Conservation (phyloP, 2,329 filamentous ascomycete species). For the Byssochlamys sp. region DNA sequence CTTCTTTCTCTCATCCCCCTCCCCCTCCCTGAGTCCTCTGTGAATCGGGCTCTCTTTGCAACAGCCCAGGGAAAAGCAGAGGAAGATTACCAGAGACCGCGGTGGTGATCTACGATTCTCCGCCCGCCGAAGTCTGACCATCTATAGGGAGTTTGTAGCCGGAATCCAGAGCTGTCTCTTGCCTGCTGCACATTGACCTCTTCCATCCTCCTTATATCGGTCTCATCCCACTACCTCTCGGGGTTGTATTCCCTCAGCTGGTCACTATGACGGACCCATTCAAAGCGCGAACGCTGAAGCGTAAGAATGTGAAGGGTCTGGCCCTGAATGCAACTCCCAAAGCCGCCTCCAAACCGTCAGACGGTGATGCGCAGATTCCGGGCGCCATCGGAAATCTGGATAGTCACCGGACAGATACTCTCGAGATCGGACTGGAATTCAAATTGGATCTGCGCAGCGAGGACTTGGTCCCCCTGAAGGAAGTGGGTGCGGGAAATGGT, state of each 20-base stretch:
- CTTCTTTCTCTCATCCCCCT: neutral
- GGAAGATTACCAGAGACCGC: neutral
- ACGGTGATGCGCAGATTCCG: slow-evolving; percentile 56
- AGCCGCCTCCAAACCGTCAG: slow-evolving; percentile 56
- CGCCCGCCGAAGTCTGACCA: neutral
- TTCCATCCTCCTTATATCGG: neutral
- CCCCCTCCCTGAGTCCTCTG: neutral
- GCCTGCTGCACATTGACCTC: neutral
- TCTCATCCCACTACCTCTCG: slow-evolving; percentile 13
- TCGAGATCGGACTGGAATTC: slow-evolving; percentile 97
- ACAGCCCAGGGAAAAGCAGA: neutral
- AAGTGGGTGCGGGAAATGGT: slow-evolving; percentile 90
- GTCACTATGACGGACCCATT: slow-evolving; percentile 50
- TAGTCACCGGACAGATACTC: slow-evolving; percentile 55
- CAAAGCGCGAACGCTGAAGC: slow-evolving; percentile 75
- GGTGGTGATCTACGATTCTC: neutral
- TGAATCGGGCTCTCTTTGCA: neutral
- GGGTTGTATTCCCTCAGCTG: slow-evolving; percentile 3
- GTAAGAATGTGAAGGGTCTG: slow-evolving; percentile 96
- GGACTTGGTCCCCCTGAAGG: slow-evolving; percentile 84
- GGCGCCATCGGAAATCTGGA: slow-evolving; percentile 51
- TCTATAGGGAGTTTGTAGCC: neutral
- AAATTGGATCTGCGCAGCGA: slow-evolving; percentile 84
- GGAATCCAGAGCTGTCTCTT: neutral
- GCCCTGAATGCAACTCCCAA: slow-evolving; percentile 74